A percentile compares a stretch with the other conserved stretches of the same genome.
Conservation (phyloP, 176 grass and related monocot genomes). For the barley (Hordeum vulgare) region DNA sequence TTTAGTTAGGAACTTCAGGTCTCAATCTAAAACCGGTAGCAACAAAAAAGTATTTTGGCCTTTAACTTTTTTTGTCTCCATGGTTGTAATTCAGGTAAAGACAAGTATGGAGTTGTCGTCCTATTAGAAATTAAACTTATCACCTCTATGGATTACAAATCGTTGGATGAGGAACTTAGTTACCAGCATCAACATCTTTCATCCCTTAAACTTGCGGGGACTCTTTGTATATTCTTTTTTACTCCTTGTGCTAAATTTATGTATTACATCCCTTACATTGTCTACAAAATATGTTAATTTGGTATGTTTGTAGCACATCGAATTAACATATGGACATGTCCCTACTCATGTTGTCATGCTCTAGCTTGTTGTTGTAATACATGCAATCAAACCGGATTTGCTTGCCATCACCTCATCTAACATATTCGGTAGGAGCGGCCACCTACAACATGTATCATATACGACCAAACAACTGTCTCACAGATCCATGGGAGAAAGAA, state of each 20-base stretch:
- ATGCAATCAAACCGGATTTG: too few species aligned
- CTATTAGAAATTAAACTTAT: constrained; percentile 63
- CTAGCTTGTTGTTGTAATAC: too few species aligned
- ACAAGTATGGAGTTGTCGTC: constrained; percentile 19
- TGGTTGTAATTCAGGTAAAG: constrained; percentile 25
- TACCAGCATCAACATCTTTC: constrained; percentile 25
- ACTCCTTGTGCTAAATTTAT: not conserved
- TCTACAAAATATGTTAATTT: too few species aligned
- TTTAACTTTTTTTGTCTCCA: constrained; percentile 9
- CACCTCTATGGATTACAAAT: constrained; percentile 49
- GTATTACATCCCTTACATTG: too few species aligned
- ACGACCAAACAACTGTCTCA: too few species aligned
- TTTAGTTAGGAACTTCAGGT: constrained; percentile 26
- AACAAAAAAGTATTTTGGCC: not conserved
- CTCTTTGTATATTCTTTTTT: constrained; percentile 30
- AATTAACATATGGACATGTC: too few species aligned
- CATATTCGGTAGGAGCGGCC: too few species aligned
- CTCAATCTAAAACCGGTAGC: constrained; percentile 12
- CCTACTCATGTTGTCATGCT: too few species aligned
- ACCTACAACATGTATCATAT: too few species aligned
- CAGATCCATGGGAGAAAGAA: too few species aligned
- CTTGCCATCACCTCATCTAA: too few species aligned
- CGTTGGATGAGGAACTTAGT: constrained; percentile 12
- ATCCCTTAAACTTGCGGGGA: constrained; percentile 33
- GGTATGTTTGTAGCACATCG: too few species aligned